Evolutionary conservation across 225 moss, liverwort and hornwort genomes (phyloP).

Genomic region (Thuidium tamariscinum): DNA sequence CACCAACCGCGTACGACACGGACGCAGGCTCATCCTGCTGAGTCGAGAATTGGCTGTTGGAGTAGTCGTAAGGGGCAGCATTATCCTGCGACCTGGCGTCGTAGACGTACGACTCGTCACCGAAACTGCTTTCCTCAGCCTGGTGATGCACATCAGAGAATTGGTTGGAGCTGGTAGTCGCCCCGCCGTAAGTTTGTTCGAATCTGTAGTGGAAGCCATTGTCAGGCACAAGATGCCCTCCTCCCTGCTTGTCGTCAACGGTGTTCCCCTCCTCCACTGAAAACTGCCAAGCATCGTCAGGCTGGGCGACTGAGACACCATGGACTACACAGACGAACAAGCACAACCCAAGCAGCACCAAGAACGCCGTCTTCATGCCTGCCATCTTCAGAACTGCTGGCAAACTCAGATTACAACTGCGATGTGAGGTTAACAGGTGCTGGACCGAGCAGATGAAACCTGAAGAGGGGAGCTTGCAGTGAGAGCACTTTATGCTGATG

Average conservation of each 20-base stretch:
- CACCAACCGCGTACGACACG: background rate
- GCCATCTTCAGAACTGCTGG: background rate
- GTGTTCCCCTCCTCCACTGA: background rate
- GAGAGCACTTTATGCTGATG: background rate
- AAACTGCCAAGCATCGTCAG: background rate
- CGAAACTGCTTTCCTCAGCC: background rate
- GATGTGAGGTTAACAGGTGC: background rate
- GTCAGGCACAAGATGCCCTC: background rate
- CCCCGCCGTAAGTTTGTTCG: background rate
- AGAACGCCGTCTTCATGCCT: background rate
- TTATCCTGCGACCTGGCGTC: background rate
- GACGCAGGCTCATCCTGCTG: background rate
- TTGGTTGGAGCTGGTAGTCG: background rate
- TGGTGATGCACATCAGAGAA: background rate
- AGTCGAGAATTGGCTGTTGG: background rate
- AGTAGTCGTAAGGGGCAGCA: background rate
- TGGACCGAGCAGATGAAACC: background rate
- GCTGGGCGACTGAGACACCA: background rate
- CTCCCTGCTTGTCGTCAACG: background rate
- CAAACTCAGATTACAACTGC: too few relatives aligned
- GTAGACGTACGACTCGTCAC: background rate
- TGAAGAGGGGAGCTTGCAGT: accelerated
- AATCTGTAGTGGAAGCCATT: background rate
- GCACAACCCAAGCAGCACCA: background rate
- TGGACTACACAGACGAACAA: background rate